Evolutionary conservation across 1,284 basidiomycete species (phyloP), one percentile per base, ranked within the genome.

Genomic region (Ceratobasidium sp.): DNA sequence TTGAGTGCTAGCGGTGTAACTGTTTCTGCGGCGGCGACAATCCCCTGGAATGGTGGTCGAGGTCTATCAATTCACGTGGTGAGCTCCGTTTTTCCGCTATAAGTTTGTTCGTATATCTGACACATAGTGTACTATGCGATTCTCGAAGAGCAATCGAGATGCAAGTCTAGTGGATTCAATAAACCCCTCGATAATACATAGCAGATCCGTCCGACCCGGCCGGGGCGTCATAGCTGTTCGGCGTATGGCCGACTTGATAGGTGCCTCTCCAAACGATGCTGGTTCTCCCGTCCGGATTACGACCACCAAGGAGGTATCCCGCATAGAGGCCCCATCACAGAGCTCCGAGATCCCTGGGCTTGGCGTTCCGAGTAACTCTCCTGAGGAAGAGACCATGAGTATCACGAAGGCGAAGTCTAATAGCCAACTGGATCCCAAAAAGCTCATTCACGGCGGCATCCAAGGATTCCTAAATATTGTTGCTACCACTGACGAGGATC

Each of bases 261-360:
- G 41, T 21, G 23, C 6, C 16, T 47, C 11, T 46, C 35, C 44
- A 26, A 41, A 46, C 14, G 30, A 32, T 18, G 5, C 47, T 28
- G 59, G 43, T n/a, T 41, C 44, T 30, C 59, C 59, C 18, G 47
- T 49, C 21, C 3, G 16, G 8, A 64, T 64, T 18, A 52, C 49
- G 16, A 67, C 64, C 23, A 67, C 64, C 23, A 41, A 54, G 50
- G 64, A 67, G 9, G 50, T 52, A 44, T 55, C 64, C 30, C 50
- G 32, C 23, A 38, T 44, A 1, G 43, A 41, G 11, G 21, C 23
- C 38, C 28, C 16, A 54, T 55, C 38, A 16, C 32, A 44, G 38
- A 26, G 14, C 21, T 54, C 49, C 44, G 21, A 7, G 6, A 23
- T 43, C 16, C n/a, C 26, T 46, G 11, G 38, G 9, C 5, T 38